Percentiles rank a stretch among this genome's conserved stretches.
phyloP scores from a whole-genome alignment of 345 rosid species.

The Angophora floribunda region DNA sequence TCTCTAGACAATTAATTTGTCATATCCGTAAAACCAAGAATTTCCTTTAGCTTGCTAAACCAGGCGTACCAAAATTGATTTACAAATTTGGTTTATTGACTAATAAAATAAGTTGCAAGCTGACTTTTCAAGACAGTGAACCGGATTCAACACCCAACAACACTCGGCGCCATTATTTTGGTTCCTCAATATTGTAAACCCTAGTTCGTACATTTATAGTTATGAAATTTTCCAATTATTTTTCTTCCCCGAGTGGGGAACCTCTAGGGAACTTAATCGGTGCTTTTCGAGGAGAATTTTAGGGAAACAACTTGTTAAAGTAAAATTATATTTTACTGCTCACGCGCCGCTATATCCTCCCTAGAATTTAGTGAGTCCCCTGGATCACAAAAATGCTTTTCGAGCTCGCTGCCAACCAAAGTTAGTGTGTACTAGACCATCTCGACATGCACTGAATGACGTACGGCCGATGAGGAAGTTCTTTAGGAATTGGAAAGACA shows the following conservation, averaged over 20 bases:
- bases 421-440: background rate
- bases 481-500: background rate
- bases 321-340: background rate
- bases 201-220: background rate
- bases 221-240: background rate
- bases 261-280: background rate
- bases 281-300: background rate
- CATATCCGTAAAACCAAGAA: background rate
- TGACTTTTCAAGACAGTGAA: background rate
- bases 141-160: background rate
- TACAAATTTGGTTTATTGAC: background rate
- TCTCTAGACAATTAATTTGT: background rate
- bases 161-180: background rate
- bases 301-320: background rate
- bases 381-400: background rate
- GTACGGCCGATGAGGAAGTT: background rate
- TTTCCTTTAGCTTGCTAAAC: background rate
- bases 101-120: background rate
- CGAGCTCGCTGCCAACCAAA: background rate
- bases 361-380: background rate
- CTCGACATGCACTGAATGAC: background rate
- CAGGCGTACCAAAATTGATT: background rate
- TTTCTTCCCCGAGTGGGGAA: background rate
- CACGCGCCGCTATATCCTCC: background rate
- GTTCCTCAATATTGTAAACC: background rate